Conservation (phyloP, 805 yeast species). For the Lachancea dasiensis region DNA sequence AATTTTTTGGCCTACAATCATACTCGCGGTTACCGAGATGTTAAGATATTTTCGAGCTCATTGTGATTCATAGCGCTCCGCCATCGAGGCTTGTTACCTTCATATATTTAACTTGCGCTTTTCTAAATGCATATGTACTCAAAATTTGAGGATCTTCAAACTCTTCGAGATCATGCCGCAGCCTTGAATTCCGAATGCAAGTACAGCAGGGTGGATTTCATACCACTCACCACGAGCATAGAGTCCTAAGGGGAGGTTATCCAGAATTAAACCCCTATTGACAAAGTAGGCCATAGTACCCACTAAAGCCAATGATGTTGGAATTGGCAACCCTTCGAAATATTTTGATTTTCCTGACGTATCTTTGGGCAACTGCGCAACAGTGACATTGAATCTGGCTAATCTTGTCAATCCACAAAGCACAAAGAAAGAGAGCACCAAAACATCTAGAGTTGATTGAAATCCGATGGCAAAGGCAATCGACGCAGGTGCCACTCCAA, state of each 20-base stretch:
- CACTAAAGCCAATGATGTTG: conserved; percentile 76
- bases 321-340: conserved; percentile 96
- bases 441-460: conserved; percentile 74
- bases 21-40: too few relatives aligned
- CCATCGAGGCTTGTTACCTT: too few relatives aligned
- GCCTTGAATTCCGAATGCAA: conserved; percentile 70
- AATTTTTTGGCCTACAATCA: too few relatives aligned
- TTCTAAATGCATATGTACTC: conserved; percentile 3
- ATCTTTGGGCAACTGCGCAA: conserved; percentile 88
- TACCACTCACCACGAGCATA: conserved; percentile 47
- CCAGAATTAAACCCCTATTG: conserved; percentile 42
- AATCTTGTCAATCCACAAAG: conserved; percentile 89
- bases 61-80: too few relatives aligned
- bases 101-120: not conserved
- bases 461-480: conserved; percentile 90
- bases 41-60: too few relatives aligned
- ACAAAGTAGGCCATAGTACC: conserved; percentile 65
- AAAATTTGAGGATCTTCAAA: conserved; percentile 83
- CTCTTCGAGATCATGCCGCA: conserved; percentile 89
- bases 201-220: conserved; percentile 70
- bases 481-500: conserved; percentile 93
- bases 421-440: conserved; percentile 75
- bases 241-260: conserved; percentile 61
- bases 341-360: conserved; percentile 77
- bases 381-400: conserved; percentile 94